phyloP scores from a whole-genome alignment of 768 basidiomycete species.

The Lepiota venenata region DNA sequence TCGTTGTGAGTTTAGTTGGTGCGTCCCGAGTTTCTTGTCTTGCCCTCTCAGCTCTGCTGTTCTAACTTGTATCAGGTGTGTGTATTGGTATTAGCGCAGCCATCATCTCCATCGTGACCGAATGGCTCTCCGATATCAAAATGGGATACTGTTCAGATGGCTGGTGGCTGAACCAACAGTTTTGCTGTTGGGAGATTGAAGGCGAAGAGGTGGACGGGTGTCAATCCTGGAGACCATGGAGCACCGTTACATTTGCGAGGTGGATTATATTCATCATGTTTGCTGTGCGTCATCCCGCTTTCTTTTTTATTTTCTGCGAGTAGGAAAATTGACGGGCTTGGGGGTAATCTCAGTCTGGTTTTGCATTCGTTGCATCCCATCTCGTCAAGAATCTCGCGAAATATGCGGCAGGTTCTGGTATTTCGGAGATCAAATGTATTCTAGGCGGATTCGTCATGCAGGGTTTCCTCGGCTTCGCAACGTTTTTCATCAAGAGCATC shows the following conservation, averaged over 20 bases:
- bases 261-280: constrained; percentile 88
- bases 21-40: constrained; percentile 25
- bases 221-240: constrained; percentile 92
- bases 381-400: constrained; percentile 87
- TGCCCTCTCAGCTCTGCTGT: neutral
- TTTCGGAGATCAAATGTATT: constrained; percentile 98
- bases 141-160: constrained; percentile 95
- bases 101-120: constrained; percentile 90
- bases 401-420: constrained; percentile 97
- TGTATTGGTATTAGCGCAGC: constrained; percentile 94
- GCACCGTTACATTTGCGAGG: constrained; percentile 60
- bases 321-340: neutral
- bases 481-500: constrained; percentile 91
- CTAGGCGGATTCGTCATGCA: constrained; percentile 97
- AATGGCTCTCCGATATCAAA: constrained; percentile 97
- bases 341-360: constrained; percentile 55
- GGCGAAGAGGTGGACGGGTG: constrained; percentile 76
- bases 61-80: constrained; percentile 50
- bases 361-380: constrained; percentile 86
- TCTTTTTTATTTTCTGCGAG: neutral
- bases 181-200: constrained; percentile 98
- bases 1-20: constrained; percentile 90
- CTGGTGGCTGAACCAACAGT: constrained; percentile 98
- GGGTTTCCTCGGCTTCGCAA: constrained; percentile 86
- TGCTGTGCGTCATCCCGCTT: constrained; percentile 59